phyloP scores from a whole-genome alignment of 2,329 filamentous ascomycete species.

The Fusarium subtropicale region DNA sequence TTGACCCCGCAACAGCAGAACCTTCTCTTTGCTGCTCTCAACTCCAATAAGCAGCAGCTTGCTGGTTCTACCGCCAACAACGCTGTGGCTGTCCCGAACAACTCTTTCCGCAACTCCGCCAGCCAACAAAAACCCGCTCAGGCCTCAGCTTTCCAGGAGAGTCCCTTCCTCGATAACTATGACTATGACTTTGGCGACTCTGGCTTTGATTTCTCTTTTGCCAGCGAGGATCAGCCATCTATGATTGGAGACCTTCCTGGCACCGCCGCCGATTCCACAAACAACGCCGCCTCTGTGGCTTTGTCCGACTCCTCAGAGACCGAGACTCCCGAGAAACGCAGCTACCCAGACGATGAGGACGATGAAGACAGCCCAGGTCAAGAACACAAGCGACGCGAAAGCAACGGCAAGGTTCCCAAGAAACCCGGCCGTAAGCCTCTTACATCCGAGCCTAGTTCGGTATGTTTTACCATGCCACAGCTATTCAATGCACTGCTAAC shows the following conservation, averaged over 20 bases:
- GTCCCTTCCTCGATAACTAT: conserved; percentile 82
- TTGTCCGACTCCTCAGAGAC: conserved; percentile 70
- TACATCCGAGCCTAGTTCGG: conserved; percentile 93
- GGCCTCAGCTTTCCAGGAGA: conserved; percentile 70
- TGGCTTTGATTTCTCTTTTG: conserved; percentile 75
- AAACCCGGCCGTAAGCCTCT: conserved; percentile 97
- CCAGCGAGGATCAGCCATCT: conserved; percentile 64
- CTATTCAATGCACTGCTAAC: conserved; percentile 24
- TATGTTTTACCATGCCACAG: conserved; percentile 64
- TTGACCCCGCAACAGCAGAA: conserved; percentile 82
- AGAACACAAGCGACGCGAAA: conserved; percentile 78
- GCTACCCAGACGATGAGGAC: conserved; percentile 76
- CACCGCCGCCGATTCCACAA: conserved; percentile 12
- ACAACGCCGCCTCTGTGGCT: conserved; percentile 54
- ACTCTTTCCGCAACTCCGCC: conserved; percentile 63
- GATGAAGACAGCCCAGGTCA: conserved; percentile 65
- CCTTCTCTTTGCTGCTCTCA: conserved; percentile 79
- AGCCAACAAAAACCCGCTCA: conserved; percentile 56
- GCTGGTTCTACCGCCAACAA: conserved; percentile 54
- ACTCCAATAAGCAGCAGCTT: conserved; percentile 68
- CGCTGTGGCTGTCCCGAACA: conserved; percentile 59
- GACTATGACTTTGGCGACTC: conserved; percentile 82
- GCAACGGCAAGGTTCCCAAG: conserved; percentile 87
- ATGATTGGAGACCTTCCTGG: conserved; percentile 81
- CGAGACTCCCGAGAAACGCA: conserved; percentile 73